Evolutionary conservation across 306 rosid genomes (phyloP).

Genomic region (Ceratonia siliqua): DNA sequence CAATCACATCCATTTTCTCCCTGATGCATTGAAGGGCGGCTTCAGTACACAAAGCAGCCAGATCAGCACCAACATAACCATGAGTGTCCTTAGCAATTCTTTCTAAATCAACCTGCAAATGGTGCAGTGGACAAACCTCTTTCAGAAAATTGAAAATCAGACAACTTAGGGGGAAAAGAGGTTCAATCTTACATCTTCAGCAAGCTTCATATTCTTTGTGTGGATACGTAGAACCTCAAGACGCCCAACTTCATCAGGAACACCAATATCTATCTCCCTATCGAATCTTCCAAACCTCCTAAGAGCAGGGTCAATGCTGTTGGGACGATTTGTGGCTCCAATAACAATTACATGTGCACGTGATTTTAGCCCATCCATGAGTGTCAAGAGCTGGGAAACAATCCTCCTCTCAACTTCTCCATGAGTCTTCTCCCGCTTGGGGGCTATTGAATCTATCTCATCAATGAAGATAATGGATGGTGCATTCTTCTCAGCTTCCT

Average conservation of each 20-base stretch:
- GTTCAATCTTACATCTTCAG: constrained; percentile 71
- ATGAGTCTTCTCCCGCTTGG: constrained; percentile 95
- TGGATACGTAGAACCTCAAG: constrained; percentile 97
- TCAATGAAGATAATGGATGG: constrained; percentile 95
- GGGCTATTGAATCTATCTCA: constrained; percentile 97
- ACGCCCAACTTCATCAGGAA: constrained; percentile 92
- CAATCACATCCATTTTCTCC: constrained; percentile 79
- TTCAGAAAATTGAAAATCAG: constrained; percentile 11
- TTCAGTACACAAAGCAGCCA: constrained; percentile 77
- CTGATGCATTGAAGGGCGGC: constrained; percentile 81
- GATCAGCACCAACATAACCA: constrained; percentile 81
- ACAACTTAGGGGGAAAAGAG: background rate
- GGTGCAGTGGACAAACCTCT: background rate
- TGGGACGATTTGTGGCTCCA: constrained; percentile 96
- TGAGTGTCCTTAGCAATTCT: constrained; percentile 86
- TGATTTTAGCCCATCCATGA: constrained; percentile 95
- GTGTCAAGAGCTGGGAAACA: constrained; percentile 95
- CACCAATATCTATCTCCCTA: constrained; percentile 95
- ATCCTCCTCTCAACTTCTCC: constrained; percentile 98
- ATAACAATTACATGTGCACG: constrained; percentile 95
- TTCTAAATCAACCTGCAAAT: constrained; percentile 85
- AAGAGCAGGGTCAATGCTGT: constrained; percentile 95
- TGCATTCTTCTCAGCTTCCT: constrained; percentile 99
- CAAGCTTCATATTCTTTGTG: constrained; percentile 96
- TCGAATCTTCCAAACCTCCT: constrained; percentile 99